Evolutionary conservation across 2,329 filamentous ascomycete genomes (phyloP).

Genomic region (Chrysoporthe cubensis): DNA sequence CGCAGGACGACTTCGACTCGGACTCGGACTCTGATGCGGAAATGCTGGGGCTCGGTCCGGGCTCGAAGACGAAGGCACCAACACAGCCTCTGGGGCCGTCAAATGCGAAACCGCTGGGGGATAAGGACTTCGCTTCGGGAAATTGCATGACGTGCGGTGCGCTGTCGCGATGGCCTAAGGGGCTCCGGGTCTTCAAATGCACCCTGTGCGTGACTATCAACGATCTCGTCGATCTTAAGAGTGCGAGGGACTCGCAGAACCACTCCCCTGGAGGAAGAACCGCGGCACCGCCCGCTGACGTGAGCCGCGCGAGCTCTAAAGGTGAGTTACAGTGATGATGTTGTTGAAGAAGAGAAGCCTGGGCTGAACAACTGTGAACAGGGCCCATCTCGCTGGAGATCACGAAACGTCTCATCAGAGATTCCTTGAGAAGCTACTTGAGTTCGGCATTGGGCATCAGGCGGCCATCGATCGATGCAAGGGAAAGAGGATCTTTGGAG

Average conservation of each 20-base stretch:
- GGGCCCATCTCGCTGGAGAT: conserved; percentile 59
- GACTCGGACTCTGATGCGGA: conserved; percentile 48
- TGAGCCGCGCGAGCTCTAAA: conserved; percentile 29
- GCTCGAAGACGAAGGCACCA: conserved; percentile 41
- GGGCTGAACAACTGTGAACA: conserved; percentile 14
- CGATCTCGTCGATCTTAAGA: conserved; percentile 57
- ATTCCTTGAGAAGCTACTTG: conserved; percentile 46
- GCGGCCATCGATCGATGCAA: conserved; percentile 19
- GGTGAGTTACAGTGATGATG: conserved; percentile 15
- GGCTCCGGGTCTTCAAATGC: conserved; percentile 76
- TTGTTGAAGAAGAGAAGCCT: background rate
- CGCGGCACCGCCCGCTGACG: conserved; percentile 23
- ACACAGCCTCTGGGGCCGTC: conserved; percentile 13
- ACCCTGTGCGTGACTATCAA: conserved; percentile 85
- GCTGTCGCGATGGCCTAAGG: conserved; percentile 76
- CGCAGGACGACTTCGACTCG: conserved; percentile 40
- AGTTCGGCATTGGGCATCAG: conserved; percentile 33
- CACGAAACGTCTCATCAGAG: conserved; percentile 55
- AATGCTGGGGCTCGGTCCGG: conserved; percentile 31
- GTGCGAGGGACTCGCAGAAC: conserved; percentile 18
- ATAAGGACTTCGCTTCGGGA: conserved; percentile 67
- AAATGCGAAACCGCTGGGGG: conserved; percentile 33
- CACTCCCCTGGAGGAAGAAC: conserved; percentile 7
- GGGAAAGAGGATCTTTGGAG: conserved; percentile 19
- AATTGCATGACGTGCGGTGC: conserved; percentile 87